Base-by-base conservation (phyloP, 1,284 basidiomycete species). In the Cryptococcus hybrid region DNA sequence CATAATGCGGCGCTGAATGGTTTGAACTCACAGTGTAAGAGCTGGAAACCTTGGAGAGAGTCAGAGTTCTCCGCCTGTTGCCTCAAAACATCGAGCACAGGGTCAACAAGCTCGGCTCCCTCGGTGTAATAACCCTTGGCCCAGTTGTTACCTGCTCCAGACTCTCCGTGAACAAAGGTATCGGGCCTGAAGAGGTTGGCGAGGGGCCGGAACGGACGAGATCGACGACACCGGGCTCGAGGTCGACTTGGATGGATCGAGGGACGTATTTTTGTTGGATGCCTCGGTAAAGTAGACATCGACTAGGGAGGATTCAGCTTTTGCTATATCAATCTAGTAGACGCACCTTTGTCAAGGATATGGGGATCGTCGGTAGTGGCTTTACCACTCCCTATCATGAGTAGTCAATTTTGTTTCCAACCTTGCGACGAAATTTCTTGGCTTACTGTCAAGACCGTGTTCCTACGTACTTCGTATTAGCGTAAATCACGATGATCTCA, bases 41-140 rank as follows among this genome's bases (percentile, higher is more conserved):
- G 79, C 73, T 97, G 94, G 78, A 97, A 97, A 5, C 94, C 94
- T 80, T 97, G 94, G 48, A 97, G 82, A 35, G 88, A 85, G 59
- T 97, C 92, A 68, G 89, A 90, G 12, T 81, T 77, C 74, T 97
- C 94, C 7, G 86, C 80, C 74, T 92, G 88, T 69, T 80, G 83
- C 61, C 90, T 82, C 30, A 90, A 67, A 37, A 86, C 81, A 56
- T 92, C 90, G 67, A 92, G 78, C 60, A 97, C 87, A 36, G 83
- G 80, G 68, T 97, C 94, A 55, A 94, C 86, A 18, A 98, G 84
- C 79, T 98, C 94, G 57, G 94, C 93, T 67, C 90, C 91, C 80
- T 92, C 90, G 7, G 90, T 92, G 71, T 92, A 93, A 76, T 86
- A 75, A 45, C 78, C 78, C 65, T 79, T 79, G 11, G 78, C 79